These are phyloP conservation scores for Hypoxylon sp. DNA, from an alignment of 2,329 filamentous ascomycete genomes.

Conservation along the genomic window DNA sequence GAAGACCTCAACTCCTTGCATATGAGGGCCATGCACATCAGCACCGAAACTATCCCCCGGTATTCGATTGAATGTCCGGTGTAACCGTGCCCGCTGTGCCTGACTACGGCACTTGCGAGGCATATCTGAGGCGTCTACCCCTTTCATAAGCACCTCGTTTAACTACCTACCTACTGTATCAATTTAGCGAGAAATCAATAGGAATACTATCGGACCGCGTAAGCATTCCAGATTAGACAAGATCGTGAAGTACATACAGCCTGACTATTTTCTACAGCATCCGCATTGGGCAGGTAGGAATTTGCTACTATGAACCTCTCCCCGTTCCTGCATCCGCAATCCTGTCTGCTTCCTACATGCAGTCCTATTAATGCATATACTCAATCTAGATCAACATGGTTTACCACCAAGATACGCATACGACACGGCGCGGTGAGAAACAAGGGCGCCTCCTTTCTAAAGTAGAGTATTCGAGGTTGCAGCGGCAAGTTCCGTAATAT, in stretches of 20 bases:
- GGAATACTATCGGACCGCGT: slow-evolving; percentile 6
- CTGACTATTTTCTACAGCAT: slow-evolving; percentile 12
- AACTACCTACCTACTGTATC: neutral
- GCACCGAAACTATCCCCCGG: slow-evolving; percentile 31
- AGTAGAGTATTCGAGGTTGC: slow-evolving; percentile 1
- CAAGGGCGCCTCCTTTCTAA: slow-evolving; percentile 13
- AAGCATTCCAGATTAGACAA: slow-evolving; percentile 7
- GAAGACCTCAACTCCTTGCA: slow-evolving; percentile 30
- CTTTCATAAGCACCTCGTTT: slow-evolving; percentile 4
- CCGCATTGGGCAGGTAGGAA: slow-evolving; percentile 31
- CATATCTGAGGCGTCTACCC: neutral
- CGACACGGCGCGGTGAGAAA: slow-evolving; percentile 25
- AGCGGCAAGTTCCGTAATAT: slow-evolving; percentile 29
- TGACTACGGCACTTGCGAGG: slow-evolving; percentile 3
- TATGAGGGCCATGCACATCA: slow-evolving; percentile 34
- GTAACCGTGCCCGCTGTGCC: slow-evolving; percentile 12
- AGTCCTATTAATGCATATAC: slow-evolving; percentile 21
- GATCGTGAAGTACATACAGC: slow-evolving; percentile 5
- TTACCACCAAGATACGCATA: slow-evolving; percentile 12
- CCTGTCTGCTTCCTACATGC: slow-evolving; percentile 23
- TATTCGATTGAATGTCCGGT: slow-evolving; percentile 21
- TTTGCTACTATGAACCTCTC: slow-evolving; percentile 17
- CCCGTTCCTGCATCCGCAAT: slow-evolving; percentile 23
- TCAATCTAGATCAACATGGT: slow-evolving; percentile 16
- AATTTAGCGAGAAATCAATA: too few species aligned